Conservation (phyloP, 2,329 filamentous ascomycete genomes). For the Botrytis paeoniae region DNA sequence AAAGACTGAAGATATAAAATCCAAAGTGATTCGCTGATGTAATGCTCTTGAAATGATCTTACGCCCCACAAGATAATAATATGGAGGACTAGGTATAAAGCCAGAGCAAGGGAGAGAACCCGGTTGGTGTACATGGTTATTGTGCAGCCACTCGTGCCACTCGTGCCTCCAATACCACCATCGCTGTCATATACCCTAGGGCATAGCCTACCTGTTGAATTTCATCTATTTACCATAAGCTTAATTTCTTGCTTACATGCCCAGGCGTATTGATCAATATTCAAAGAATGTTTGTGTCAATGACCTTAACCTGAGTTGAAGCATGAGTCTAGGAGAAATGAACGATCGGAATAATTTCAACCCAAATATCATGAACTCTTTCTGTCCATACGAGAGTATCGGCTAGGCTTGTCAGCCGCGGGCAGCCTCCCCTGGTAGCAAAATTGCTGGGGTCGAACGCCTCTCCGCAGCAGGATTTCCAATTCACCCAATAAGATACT, state of each 20-base stretch:
- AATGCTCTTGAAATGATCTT: neutral
- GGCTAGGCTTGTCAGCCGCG: neutral
- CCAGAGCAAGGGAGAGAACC: neutral
- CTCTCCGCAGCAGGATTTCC: neutral
- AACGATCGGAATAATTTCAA: neutral
- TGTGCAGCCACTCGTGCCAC: neutral
- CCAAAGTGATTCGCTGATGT: slow-evolving; percentile 1
- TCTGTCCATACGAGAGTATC: neutral
- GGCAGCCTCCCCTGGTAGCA: neutral
- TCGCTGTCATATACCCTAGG: neutral
- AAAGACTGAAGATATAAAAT: slow-evolving; percentile 11
- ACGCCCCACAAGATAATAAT: neutral
- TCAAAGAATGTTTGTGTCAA: neutral
- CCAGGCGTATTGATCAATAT: neutral
- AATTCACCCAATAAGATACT: neutral
- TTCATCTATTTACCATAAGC: neutral
- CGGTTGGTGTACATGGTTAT: neutral
- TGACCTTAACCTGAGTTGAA: neutral
- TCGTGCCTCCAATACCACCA: neutral
- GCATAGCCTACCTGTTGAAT: neutral
- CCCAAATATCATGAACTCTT: neutral
- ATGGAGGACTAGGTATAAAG: neutral
- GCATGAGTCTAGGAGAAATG: neutral
- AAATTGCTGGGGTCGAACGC: neutral
- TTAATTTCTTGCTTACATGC: neutral